phyloP scores from a whole-genome alignment of 805 yeast species.

The Huiozyma naganishii region DNA sequence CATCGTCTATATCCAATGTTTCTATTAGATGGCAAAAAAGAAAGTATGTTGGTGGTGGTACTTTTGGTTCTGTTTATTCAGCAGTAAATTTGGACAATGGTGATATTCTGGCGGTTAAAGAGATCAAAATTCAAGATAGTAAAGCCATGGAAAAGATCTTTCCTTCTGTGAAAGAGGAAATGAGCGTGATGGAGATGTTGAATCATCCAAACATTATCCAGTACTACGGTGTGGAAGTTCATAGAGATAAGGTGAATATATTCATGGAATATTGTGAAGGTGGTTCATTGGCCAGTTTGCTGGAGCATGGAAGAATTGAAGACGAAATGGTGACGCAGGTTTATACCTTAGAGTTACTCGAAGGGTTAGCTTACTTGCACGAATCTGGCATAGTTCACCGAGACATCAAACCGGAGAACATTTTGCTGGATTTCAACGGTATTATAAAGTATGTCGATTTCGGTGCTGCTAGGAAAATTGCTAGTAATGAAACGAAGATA shows the following conservation, averaged over 20 bases:
- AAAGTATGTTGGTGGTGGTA: conserved; percentile 84
- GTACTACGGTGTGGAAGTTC: conserved; percentile 95
- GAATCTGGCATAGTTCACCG: conserved; percentile 91
- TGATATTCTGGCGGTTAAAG: conserved; percentile 94
- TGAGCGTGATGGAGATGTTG: conserved; percentile 91
- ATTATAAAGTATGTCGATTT: conserved; percentile 93
- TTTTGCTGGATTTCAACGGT: conserved; percentile 81
- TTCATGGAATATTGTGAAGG: conserved; percentile 98
- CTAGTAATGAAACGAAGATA: conserved; percentile 40
- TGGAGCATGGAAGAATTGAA: conserved; percentile 89
- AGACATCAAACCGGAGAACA: conserved; percentile 93
- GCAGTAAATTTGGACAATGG: conserved; percentile 92
- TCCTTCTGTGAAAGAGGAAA: conserved; percentile 87
- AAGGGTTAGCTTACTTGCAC: conserved; percentile 90
- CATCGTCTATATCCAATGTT: conserved; percentile 80
- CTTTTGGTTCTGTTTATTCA: conserved; percentile 89
- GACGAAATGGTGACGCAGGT: conserved; percentile 90
- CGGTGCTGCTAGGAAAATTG: conserved; percentile 91
- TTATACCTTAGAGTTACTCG: conserved; percentile 83
- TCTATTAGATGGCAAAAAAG: conserved; percentile 98
- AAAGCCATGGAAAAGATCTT: conserved; percentile 77
- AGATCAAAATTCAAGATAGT: conserved; percentile 80
- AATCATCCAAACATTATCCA: conserved; percentile 96
- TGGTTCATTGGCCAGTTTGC: conserved; percentile 75
- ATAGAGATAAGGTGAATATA: conserved; percentile 86